Percentiles rank a stretch among this genome's conserved stretches.
phyloP scores from a whole-genome alignment of 495 filamentous ascomycete species.

The Lophium mytilinum region DNA sequence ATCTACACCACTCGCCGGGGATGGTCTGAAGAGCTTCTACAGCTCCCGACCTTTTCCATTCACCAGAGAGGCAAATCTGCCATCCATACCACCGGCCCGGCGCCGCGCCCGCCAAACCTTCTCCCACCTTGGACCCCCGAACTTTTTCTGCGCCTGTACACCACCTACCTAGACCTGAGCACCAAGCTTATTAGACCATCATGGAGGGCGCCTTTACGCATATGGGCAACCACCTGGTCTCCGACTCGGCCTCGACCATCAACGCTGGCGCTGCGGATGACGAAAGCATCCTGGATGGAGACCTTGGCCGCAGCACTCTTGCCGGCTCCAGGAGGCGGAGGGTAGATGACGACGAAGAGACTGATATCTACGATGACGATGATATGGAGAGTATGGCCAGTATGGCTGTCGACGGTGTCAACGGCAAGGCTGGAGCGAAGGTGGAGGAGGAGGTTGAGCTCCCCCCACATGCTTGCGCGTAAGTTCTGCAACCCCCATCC shows the following conservation, averaged over 20 bases:
- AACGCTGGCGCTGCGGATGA: conserved; percentile 73
- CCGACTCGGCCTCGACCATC: conserved; percentile 63
- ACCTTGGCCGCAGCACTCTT: conserved; percentile 53
- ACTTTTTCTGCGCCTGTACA: background rate
- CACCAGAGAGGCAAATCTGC: background rate
- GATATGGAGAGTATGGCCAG: conserved; percentile 90
- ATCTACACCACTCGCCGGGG: background rate
- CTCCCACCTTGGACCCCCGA: background rate
- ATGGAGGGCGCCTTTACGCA: conserved; percentile 87
- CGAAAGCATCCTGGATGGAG: conserved; percentile 63
- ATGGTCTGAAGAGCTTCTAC: background rate
- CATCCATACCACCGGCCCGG: background rate
- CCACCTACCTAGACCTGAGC: background rate
- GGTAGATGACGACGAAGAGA: conserved; percentile 75
- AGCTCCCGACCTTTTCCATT: background rate
- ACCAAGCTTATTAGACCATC: background rate
- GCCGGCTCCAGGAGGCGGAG: conserved; percentile 59
- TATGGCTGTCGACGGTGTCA: conserved; percentile 67
- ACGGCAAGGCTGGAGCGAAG: conserved; percentile 51
- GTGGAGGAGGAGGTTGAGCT: conserved; percentile 92
- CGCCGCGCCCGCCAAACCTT: background rate
- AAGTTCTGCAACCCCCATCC: conserved; percentile 36
- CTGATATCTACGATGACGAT: conserved; percentile 78
- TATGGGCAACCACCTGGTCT: conserved; percentile 72
- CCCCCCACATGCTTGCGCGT: conserved; percentile 94